phyloP scores from a whole-genome alignment of 805 yeast genomes.

The Diddensiella santjacobensis region DNA sequence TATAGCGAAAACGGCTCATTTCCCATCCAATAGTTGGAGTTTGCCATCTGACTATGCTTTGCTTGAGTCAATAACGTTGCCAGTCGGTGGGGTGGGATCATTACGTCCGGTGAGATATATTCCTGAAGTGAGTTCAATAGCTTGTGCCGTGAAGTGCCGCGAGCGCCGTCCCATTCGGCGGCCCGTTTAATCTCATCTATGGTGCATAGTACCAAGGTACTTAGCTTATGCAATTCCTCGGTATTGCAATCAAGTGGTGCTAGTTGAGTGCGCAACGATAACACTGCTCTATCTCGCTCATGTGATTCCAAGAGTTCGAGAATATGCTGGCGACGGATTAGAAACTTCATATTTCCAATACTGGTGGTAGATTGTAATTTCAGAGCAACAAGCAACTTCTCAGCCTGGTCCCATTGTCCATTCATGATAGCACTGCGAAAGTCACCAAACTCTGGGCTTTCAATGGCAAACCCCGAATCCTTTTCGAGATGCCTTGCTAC shows the following conservation, averaged over 20 bases:
- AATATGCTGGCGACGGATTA: slow-evolving; percentile 40
- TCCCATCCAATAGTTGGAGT: slow-evolving; percentile 26
- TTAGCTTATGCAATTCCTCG: slow-evolving; percentile 28
- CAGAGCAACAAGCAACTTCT: slow-evolving; percentile 27
- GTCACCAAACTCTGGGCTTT: slow-evolving; percentile 40
- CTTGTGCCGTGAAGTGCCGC: slow-evolving; percentile 38
- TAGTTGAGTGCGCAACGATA: slow-evolving; percentile 38
- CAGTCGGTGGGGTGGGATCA: slow-evolving; percentile 52
- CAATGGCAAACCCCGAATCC: slow-evolving; percentile 37
- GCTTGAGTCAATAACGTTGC: slow-evolving; percentile 52
- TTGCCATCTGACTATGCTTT: slow-evolving; percentile 41
- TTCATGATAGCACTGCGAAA: slow-evolving; percentile 38
- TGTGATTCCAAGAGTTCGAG: slow-evolving; percentile 40
- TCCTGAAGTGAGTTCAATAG: slow-evolving; percentile 43
- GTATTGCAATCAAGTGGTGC: slow-evolving; percentile 30
- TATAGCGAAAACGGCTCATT: slow-evolving; percentile 31
- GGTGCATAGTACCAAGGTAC: slow-evolving; percentile 30
- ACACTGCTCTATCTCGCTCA: slow-evolving; percentile 35
- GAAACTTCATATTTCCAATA: slow-evolving; percentile 30
- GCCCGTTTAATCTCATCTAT: slow-evolving; percentile 30
- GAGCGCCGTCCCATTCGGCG: slow-evolving; percentile 33
- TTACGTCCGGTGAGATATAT: slow-evolving; percentile 48
- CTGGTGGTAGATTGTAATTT: slow-evolving; percentile 26
- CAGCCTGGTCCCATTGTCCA: slow-evolving; percentile 44
- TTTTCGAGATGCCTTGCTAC: slow-evolving; percentile 40